Evolutionary conservation across 306 rosid genomes (phyloP).

Genomic region (Begonia masoniana): DNA sequence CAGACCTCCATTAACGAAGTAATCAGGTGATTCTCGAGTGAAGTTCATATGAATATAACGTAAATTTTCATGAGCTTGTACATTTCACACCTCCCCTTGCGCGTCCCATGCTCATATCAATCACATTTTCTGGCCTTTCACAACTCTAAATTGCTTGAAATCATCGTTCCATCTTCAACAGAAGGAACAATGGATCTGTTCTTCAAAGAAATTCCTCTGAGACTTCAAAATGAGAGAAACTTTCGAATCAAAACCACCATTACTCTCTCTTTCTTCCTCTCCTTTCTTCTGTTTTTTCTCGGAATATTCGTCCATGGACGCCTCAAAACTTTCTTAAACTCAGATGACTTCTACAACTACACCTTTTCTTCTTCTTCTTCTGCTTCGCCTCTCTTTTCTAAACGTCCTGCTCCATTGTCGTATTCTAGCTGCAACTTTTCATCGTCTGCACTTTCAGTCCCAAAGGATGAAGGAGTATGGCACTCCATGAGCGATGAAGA

Average conservation of each 20-base stretch:
- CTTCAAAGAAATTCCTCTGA: slow-evolving; percentile 1
- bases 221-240: slow-evolving; percentile 6
- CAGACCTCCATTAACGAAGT: no score
- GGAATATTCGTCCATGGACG: slow-evolving; percentile 11
- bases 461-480: slow-evolving; percentile 5
- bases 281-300: slow-evolving; percentile 5
- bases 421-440: slow-evolving; percentile 3
- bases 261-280: slow-evolving; percentile 4
- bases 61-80: background rate
- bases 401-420: background rate
- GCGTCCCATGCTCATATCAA: background rate
- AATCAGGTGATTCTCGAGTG: no score
- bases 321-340: slow-evolving; percentile 1
- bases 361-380: background rate
- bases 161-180: no score
- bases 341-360: slow-evolving; percentile 10
- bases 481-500: slow-evolving; percentile 29
- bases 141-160: background rate
- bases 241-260: slow-evolving; percentile 13
- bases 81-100: slow-evolving; percentile 3
- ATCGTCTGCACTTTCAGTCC: background rate
- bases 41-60: background rate
- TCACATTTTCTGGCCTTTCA: background rate
- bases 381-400: no score
- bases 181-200: background rate